These are phyloP conservation scores for Nakazawaea ishiwadae DNA, from an alignment of 805 yeast genomes.

Conservation along the genomic window DNA sequence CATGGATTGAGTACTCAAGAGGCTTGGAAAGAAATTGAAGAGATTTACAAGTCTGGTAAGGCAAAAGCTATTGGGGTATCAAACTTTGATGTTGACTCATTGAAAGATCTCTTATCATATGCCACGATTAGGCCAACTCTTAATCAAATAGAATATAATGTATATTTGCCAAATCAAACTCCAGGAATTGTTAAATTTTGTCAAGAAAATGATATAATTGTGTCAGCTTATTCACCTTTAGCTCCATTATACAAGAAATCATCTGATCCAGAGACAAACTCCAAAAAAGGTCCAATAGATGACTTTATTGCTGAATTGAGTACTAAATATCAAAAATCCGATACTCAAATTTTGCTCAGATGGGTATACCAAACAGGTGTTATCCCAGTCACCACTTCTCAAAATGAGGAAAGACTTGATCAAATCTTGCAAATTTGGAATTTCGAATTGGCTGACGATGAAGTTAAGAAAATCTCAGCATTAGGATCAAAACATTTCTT, in stretches of 20 bases:
- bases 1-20: conserved; percentile 31
- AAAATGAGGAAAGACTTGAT: conserved; percentile 35
- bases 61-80: conserved; percentile 69
- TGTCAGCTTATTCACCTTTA: conserved; percentile 78
- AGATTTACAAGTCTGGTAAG: conserved; percentile 41
- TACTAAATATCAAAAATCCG: conserved; percentile 50
- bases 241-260: conserved; percentile 53
- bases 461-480: conserved; percentile 22
- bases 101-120: conserved; percentile 44
- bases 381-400: conserved; percentile 42
- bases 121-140: conserved; percentile 58
- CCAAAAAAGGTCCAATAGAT: conserved; percentile 31
- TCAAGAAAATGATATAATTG: conserved; percentile 40
- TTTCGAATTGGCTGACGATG: conserved; percentile 27
- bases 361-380: conserved; percentile 54
- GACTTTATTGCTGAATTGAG: conserved; percentile 34
- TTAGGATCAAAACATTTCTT: conserved; percentile 22
- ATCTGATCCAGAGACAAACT: conserved; percentile 21
- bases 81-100: conserved; percentile 55
- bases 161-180: conserved; percentile 60
- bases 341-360: conserved; percentile 59
- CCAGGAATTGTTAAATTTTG: conserved; percentile 50
- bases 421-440: conserved; percentile 30
- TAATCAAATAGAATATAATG: conserved; percentile 75
- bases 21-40: conserved; percentile 16